phyloP scores from a whole-genome alignment of 768 basidiomycete species.

The Lepiota brunneoincarnata region DNA sequence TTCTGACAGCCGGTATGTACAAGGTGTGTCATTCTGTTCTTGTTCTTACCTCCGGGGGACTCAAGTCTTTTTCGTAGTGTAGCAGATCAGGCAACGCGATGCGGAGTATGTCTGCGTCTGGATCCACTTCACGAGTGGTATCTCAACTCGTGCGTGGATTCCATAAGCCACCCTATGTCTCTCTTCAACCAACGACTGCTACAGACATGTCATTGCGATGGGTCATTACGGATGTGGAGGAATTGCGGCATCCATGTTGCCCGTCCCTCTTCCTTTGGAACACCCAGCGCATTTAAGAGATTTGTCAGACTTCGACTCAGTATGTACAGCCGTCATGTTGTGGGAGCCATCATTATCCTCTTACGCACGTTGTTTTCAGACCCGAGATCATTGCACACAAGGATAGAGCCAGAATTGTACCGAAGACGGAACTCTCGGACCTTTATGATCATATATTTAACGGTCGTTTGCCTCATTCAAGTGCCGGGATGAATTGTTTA shows the following conservation, averaged over 20 bases:
- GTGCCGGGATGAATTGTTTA: neutral
- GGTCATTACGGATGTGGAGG: slow-evolving; percentile 32
- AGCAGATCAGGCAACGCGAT: slow-evolving; percentile 25
- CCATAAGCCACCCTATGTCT: neutral
- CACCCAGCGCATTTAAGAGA: slow-evolving; percentile 30
- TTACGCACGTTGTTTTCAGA: slow-evolving; percentile 12
- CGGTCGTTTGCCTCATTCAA: neutral
- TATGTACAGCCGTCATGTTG: slow-evolving; percentile 13
- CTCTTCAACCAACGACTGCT: neutral
- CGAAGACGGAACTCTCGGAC: slow-evolving; percentile 22
- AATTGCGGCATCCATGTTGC: slow-evolving; percentile 25
- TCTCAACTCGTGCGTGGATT: slow-evolving; percentile 23
- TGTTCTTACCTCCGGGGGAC: neutral
- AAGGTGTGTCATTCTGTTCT: neutral
- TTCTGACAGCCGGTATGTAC: slow-evolving; percentile 26
- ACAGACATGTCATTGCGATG: slow-evolving; percentile 28
- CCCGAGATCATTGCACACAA: slow-evolving; percentile 35
- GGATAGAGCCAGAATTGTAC: slow-evolving; percentile 16
- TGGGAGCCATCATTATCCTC: neutral
- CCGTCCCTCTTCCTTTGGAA: slow-evolving; percentile 11
- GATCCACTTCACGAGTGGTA: slow-evolving; percentile 30
- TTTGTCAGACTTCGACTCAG: slow-evolving; percentile 33
- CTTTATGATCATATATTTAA: slow-evolving; percentile 28
- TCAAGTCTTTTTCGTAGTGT: slow-evolving; percentile 17
- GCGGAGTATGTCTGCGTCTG: slow-evolving; percentile 30